Evolutionary conservation across 257 asterid species (phyloP), one percentile per base, ranked within the genome.

Genomic region (Rhazya stricta): DNA sequence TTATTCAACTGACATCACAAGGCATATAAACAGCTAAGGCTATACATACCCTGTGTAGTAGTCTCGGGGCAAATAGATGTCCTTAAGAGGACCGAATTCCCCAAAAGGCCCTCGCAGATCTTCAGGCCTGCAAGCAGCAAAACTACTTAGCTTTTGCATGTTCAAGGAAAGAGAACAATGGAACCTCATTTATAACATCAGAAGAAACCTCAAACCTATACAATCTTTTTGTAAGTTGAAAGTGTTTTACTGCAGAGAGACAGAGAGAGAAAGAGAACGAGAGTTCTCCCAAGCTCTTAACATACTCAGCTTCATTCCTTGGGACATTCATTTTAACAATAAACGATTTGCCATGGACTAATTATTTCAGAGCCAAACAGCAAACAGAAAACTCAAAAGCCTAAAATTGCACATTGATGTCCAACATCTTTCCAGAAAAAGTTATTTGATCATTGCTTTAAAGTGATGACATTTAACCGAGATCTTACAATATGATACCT

Each of bases 21-120:
- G 37, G 21, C 42, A 72, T 32, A 5, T 2, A 67, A n/a, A 57
- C n/a, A 75, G 34, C 54, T 5, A 53, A 32, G 32, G 37, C 51
- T 13, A 27, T 57, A 73, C 90, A 83, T 67, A 89, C 96, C 96
- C 87, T 1, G 89, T 82, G 73, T 85, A 83, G 72, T 87, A 89
- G 73, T 87, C 89, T 18, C 88, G 85, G 0, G 93, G 96, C 73
- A 89, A 78, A 70, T 87, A 91, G 48, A 91, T 58, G 70, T 91
- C 93, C 85, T 91, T 91, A 5, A 91, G 74, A 3, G 88, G 91
- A 74, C 95, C 96, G 76, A 88, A 91, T 75, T 91, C 88, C 53
- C 86, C 86, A 80, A 91, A 91, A 29, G 84, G 84, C 57, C 83
- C 85, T n/a, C 87, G 93, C 48, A 91, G 95, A 84, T 91, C 95